These are phyloP conservation scores for Phytophthora europaea DNA, from an alignment of 352 stramenopile species.

Conservation along the genomic window DNA sequence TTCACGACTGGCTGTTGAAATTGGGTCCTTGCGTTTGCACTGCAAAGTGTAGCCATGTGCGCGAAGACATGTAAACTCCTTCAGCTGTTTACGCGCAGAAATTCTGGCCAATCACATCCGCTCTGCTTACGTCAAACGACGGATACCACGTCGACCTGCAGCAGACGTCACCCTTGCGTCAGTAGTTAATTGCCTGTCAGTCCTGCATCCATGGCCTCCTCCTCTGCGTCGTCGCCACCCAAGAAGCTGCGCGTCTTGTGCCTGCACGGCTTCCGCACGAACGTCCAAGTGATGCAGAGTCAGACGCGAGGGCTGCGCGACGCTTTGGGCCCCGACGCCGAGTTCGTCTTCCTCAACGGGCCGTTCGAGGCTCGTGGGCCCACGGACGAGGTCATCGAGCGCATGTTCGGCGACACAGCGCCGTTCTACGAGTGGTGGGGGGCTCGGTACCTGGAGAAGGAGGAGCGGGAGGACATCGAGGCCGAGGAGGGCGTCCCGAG, in stretches of 20 bases:
- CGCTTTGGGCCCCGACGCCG: constrained; percentile 63
- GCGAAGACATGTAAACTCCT: not conserved
- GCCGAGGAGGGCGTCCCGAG: constrained; percentile 34
- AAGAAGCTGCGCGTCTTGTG: constrained; percentile 74
- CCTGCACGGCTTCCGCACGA: constrained; percentile 81
- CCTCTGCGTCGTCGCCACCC: not conserved
- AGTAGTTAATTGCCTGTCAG: constrained; percentile 6
- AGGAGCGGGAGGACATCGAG: constrained; percentile 51
- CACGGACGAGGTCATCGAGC: constrained; percentile 64
- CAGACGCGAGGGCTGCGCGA: constrained; percentile 69
- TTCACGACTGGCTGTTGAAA: no score
- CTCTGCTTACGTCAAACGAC: constrained; percentile 34
- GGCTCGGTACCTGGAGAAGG: constrained; percentile 50
- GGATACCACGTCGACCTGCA: not conserved
- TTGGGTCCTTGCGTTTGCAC: no score
- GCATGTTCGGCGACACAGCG: constrained; percentile 61
- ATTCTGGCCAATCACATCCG: constrained; percentile 7
- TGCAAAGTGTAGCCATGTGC: not conserved
- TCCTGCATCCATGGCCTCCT: not conserved
- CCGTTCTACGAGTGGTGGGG: constrained; percentile 87
- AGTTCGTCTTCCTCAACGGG: constrained; percentile 81
- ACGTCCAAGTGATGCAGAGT: constrained; percentile 75
- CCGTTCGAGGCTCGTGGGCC: constrained; percentile 63
- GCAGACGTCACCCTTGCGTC: not conserved
- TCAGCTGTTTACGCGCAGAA: not conserved